Evolutionary conservation across 257 asterid genomes (phyloP).

Genomic region (Gardenia jasminoides): DNA sequence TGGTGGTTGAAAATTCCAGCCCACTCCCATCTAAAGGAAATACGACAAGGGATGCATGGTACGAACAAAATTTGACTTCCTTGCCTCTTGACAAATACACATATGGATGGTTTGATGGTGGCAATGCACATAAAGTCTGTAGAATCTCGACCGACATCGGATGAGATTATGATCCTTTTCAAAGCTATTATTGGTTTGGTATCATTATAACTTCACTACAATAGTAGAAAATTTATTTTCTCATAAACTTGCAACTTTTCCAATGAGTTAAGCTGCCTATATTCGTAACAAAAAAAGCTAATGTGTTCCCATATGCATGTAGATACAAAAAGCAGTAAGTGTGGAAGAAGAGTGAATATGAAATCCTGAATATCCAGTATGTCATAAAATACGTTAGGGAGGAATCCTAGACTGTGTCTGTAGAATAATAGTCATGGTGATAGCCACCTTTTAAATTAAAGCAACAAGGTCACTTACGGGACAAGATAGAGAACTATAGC

Average conservation of each 20-base stretch:
- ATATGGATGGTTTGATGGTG: not conserved
- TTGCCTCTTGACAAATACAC: not conserved
- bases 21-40: conserved; percentile 90
- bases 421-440: not conserved
- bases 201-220: not conserved
- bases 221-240: not conserved
- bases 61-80: not conserved
- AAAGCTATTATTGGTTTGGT: not conserved
- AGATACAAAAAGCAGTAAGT: not conserved
- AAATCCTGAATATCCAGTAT: not conserved
- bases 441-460: not conserved
- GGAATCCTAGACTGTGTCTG: not conserved
- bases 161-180: not conserved
- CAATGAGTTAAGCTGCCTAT: not conserved
- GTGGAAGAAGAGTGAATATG: not conserved
- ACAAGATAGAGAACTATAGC: not conserved
- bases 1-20: conserved; percentile 78
- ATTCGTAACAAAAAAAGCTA: not conserved
- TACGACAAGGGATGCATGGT: conserved; percentile 93
- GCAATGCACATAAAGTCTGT: not conserved
- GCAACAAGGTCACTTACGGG: too few species aligned
- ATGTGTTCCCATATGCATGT: not conserved
- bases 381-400: not conserved
- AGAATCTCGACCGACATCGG: not conserved
- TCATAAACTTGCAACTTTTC: not conserved